Conservation (phyloP, 768 basidiomycete species). For the Tricholomella constricta region DNA sequence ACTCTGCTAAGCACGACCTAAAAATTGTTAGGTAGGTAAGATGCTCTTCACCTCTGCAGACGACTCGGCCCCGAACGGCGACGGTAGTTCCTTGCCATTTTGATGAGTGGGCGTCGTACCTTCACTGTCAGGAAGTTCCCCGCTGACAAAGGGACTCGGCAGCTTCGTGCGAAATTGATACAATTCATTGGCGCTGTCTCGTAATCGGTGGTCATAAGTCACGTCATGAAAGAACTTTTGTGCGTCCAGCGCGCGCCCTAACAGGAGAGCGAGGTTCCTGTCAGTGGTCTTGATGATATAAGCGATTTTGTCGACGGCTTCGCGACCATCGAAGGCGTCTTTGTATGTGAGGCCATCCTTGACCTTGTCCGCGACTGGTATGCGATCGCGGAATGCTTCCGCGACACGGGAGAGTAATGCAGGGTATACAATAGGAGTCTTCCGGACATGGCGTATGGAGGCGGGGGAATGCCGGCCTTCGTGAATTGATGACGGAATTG, state of each 20-base stretch:
- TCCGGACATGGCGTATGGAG: slow-evolving; percentile 44
- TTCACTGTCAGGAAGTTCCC: slow-evolving; percentile 53
- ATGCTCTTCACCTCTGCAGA: slow-evolving; percentile 25
- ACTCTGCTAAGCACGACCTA: neutral
- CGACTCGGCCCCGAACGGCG: slow-evolving; percentile 20
- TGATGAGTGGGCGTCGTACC: slow-evolving; percentile 23
- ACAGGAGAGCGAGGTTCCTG: slow-evolving; percentile 88
- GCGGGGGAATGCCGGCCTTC: slow-evolving; percentile 45
- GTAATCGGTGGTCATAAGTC: slow-evolving; percentile 94
- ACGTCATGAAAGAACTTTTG: slow-evolving; percentile 99
- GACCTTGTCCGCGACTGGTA: slow-evolving; percentile 72
- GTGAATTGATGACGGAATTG: slow-evolving; percentile 32
- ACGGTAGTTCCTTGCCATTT: slow-evolving; percentile 18
- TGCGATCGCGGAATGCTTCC: slow-evolving; percentile 86
- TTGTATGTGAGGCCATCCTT: slow-evolving; percentile 98
- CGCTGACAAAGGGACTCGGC: slow-evolving; percentile 82
- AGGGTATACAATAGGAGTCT: slow-evolving; percentile 87
- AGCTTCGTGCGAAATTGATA: slow-evolving; percentile 91
- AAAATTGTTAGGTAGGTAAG: slow-evolving; percentile 4
- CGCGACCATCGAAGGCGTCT: slow-evolving; percentile 94
- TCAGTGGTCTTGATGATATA: slow-evolving; percentile 99
- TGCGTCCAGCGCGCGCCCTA: slow-evolving; percentile 95
- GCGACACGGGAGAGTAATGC: slow-evolving; percentile 94
- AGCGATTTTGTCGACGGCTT: slow-evolving; percentile 95
- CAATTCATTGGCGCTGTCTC: slow-evolving; percentile 85